phyloP scores from a whole-genome alignment of 2,329 filamentous ascomycete species.

The Aspergillus sp. region DNA sequence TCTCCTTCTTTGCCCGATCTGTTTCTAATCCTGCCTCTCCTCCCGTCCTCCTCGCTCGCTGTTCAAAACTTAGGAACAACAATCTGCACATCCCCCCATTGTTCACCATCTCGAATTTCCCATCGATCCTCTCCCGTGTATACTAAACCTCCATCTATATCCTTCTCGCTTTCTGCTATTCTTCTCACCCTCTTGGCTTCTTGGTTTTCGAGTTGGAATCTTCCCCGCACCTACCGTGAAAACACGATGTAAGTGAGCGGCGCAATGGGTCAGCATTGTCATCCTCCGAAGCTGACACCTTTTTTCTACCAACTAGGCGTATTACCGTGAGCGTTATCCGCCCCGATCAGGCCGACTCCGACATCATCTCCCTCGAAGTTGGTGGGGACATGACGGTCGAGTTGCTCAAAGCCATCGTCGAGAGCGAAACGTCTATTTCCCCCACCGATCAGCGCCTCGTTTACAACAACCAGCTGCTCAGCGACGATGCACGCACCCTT shows the following conservation, averaged over 20 bases:
- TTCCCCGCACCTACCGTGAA: slow-evolving; percentile 1
- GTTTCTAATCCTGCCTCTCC: not conserved
- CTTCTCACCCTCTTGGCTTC: not conserved
- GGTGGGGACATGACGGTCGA: slow-evolving; percentile 78
- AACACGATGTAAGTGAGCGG: slow-evolving; percentile 21
- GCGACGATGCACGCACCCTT: slow-evolving; percentile 76
- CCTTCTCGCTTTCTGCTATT: not conserved
- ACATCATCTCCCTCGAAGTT: slow-evolving; percentile 79
- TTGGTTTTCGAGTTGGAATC: not conserved
- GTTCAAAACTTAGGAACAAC: not conserved
- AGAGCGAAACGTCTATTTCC: slow-evolving; percentile 76
- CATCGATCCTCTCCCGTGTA: not conserved
- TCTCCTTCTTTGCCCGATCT: not conserved
- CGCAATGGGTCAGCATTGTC: not conserved
- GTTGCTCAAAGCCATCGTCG: slow-evolving; percentile 82
- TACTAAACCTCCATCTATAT: not conserved
- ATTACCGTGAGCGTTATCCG: slow-evolving; percentile 84
- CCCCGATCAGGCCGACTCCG: slow-evolving; percentile 67
- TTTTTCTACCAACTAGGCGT: slow-evolving; percentile 57
- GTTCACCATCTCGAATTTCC: not conserved
- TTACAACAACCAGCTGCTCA: slow-evolving; percentile 81
- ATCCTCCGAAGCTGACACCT: not conserved
- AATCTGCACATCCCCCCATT: not conserved
- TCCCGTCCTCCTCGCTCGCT: too few species aligned
- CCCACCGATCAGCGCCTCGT: slow-evolving; percentile 77